Conservation (phyloP, 2,329 filamentous ascomycete species). For the Aspergillus fumigatiaffinis region DNA sequence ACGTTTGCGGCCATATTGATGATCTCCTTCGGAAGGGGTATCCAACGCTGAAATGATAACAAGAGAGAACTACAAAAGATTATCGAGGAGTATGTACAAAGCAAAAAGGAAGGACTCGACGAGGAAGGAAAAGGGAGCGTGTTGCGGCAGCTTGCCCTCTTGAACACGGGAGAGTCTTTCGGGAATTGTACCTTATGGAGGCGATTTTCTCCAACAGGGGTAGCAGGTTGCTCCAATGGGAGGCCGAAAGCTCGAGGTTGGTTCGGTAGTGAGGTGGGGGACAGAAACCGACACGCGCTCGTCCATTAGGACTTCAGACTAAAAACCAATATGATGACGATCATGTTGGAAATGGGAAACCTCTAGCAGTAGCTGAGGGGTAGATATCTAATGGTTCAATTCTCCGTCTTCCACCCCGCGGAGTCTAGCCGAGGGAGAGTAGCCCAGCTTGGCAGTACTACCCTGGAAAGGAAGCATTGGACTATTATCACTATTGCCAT, state of each 20-base stretch:
- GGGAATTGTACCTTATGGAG: not conserved
- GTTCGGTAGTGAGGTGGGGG: constrained; percentile 8
- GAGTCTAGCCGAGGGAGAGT: not conserved
- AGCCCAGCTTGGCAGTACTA: not conserved
- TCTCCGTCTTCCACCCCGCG: not conserved
- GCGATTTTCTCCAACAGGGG: not conserved
- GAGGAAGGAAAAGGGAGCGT: not conserved
- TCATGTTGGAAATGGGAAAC: no score
- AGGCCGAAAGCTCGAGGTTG: not conserved
- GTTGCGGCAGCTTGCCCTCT: not conserved
- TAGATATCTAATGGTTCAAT: not conserved
- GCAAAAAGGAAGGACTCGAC: not conserved
- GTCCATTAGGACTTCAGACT: not conserved
- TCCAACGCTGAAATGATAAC: not conserved
- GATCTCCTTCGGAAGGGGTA: not conserved
- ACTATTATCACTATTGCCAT: not conserved
- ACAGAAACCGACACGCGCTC: not conserved
- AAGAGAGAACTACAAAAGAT: not conserved
- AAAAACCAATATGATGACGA: not conserved
- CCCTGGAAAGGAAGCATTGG: not conserved
- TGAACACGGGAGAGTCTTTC: not conserved
- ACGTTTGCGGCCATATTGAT: constrained; percentile 6
- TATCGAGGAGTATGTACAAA: not conserved
- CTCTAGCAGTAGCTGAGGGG: not conserved
- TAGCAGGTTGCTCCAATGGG: constrained; percentile 1